Evolutionary conservation across 2,329 filamentous ascomycete species (phyloP).

Genomic region (Scedosporium apiospermum): DNA sequence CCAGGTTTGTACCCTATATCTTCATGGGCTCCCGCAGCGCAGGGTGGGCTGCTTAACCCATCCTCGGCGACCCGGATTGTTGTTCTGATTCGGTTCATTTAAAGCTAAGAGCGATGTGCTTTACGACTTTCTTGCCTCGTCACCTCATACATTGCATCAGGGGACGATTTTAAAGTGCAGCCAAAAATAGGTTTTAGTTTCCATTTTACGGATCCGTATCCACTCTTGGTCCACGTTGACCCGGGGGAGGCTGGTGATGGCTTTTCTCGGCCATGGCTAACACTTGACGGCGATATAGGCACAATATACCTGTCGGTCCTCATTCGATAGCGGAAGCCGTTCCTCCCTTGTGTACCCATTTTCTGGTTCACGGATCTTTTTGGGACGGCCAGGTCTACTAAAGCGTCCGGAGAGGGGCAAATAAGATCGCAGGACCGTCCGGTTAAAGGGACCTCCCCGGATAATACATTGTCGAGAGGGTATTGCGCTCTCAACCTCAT

Average conservation of each 20-base stretch:
- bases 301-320: background rate
- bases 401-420: background rate
- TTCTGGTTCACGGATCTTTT: background rate
- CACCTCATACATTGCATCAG: background rate
- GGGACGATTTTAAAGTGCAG: background rate
- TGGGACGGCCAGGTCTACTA: background rate
- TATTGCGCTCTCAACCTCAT: slow-evolving; percentile 3
- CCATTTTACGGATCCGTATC: background rate
- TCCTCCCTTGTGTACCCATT: background rate
- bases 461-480: slow-evolving; percentile 1
- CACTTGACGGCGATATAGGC: background rate
- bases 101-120: slow-evolving; percentile 1
- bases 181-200: slow-evolving; percentile 5
- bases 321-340: slow-evolving; percentile 3
- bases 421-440: background rate
- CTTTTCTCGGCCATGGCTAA: background rate
- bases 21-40: background rate
- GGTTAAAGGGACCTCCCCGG: slow-evolving; percentile 5
- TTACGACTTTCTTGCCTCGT: background rate
- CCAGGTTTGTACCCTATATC: background rate
- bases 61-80: background rate
- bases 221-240: background rate
- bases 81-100: background rate
- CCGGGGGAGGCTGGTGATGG: background rate
- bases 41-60: background rate